Evolutionary conservation across 2,329 filamentous ascomycete genomes (phyloP), one percentile per base, ranked within the genome.

Genomic region (Pyrenochaeta sp.): DNA sequence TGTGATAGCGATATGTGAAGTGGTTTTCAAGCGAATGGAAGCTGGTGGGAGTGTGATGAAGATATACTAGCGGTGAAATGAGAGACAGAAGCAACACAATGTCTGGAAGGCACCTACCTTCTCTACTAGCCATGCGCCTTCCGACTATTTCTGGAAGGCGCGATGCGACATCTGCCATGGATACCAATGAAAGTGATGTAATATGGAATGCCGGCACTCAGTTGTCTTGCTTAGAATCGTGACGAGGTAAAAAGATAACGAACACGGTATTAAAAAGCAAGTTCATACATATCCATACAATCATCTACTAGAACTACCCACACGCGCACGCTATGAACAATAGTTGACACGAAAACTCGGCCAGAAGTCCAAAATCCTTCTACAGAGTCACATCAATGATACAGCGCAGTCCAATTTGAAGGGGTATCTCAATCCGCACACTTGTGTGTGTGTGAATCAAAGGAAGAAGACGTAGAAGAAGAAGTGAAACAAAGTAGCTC

Each of bases 201-300:
- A 17, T 11, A 37, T 4, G 10, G 35, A n/a, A n/a, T n/a, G n/a
- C n/a, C n/a, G n/a, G n/a, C n/a, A n/a, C n/a, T n/a, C n/a, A n/a
- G n/a, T n/a, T n/a, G n/a, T n/a, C n/a, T n/a, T n/a, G n/a, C n/a
- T n/a, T n/a, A n/a, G n/a, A n/a, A n/a, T n/a, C n/a, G n/a, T n/a
- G n/a, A n/a, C n/a, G n/a, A n/a, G n/a, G n/a, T n/a, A n/a, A n/a
- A 36, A 12, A n/a, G 11, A 12, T 42, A 35, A 4, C 30, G 32
- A 54, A 29, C 46, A 39, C 6, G 21, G 20, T 4, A 39, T 23
- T 10, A 39, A n/a, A 12, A 10, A 23, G 2, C 5, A 35, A 45
- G 18, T 56, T 61, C 59, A 54, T 60, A 63, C 51, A 61, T 45
- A 60, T 64, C 58, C 62, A 65, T 67, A 55, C 41, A 50, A 49